Evolutionary conservation across 768 basidiomycete genomes (phyloP), one percentile per base, ranked within the genome.

Genomic region (Hypsizygus marmoreus): DNA sequence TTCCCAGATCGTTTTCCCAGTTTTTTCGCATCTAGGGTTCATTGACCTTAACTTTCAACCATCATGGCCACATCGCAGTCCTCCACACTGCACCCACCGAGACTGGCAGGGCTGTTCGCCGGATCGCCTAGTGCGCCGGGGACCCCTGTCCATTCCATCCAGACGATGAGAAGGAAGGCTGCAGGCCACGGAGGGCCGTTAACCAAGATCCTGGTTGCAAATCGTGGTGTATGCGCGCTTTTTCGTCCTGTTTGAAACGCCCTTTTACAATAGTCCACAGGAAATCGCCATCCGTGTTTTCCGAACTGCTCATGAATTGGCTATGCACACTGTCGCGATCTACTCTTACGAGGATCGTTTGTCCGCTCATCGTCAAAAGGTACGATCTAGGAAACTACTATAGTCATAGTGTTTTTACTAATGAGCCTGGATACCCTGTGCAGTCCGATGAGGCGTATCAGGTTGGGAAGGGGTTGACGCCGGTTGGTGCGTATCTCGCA

Each of bases 251-350:
- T 13, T 47, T 10, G n/a, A n/a, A n/a, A n/a, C n/a, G 33, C 48
- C 51, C 44, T 43, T 25, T 42, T 33, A 33, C 46, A 43, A 39
- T 50, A 47, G n/a, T 42, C 23, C 52, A n/a, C 62, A 93, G 91
- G 94, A 99, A 88, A 99, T 99, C 67, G 97, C 97, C 22, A 93
- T 99, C 59, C 90, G 97, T 62, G 94, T 99, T 31, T 98, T 99
- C 79, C 79, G 95, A 60, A 97, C 95, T 0, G 91, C 97, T 39
- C 97, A 99, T 73, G 97, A 99, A 64, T 79, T 99, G 49, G 97
- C 95, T 8, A 97, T 98, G 95, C 92, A 95, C 67, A 97, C 95
- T 37, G 97, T 98, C 45, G 97, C 97, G 28, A 97, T 99, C 73
- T 98, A 91, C 73, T 98, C 95, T 8, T 90, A 77, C 62, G 97